Percentiles rank a stretch among this genome's conserved stretches.
Conservation (phyloP, 2,329 filamentous ascomycete species). For the Diaporthe helianthi region DNA sequence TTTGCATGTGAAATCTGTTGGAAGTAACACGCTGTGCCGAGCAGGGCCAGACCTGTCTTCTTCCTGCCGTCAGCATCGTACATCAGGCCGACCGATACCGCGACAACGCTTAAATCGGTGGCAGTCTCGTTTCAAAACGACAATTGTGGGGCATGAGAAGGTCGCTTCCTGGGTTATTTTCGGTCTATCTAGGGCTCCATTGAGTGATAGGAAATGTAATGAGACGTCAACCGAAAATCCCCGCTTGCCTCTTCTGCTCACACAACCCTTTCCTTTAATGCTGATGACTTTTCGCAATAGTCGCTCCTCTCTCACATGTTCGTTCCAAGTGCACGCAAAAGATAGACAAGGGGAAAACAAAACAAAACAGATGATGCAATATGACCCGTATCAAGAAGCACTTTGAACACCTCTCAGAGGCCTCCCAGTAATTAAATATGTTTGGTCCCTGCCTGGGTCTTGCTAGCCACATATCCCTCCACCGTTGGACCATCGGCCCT, state of each 20-base stretch:
- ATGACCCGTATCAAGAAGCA: constrained; percentile 37
- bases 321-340: constrained; percentile 31
- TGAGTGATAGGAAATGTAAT: constrained; percentile 31
- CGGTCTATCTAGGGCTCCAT: constrained; percentile 34
- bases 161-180: constrained; percentile 30
- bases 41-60: background rate
- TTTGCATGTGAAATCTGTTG: constrained; percentile 13
- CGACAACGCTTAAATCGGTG: too few relatives aligned
- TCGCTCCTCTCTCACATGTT: constrained; percentile 31
- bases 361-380: constrained; percentile 42
- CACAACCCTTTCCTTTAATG: constrained; percentile 26
- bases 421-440: constrained; percentile 37
- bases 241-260: constrained; percentile 14
- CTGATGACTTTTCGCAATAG: constrained; percentile 30
- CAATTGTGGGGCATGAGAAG: constrained; percentile 4
- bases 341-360: constrained; percentile 42
- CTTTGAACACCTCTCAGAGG: constrained; percentile 38
- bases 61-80: background rate
- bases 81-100: background rate
- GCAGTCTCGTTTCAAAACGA: background rate
- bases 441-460: constrained; percentile 21
- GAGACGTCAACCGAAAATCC: constrained; percentile 15
- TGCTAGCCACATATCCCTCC: constrained; percentile 18
- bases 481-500: constrained; percentile 3
- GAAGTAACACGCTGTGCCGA: background rate